Conservation (phyloP, 164 flowering plant genomes). For the Litsea cubeba region DNA sequence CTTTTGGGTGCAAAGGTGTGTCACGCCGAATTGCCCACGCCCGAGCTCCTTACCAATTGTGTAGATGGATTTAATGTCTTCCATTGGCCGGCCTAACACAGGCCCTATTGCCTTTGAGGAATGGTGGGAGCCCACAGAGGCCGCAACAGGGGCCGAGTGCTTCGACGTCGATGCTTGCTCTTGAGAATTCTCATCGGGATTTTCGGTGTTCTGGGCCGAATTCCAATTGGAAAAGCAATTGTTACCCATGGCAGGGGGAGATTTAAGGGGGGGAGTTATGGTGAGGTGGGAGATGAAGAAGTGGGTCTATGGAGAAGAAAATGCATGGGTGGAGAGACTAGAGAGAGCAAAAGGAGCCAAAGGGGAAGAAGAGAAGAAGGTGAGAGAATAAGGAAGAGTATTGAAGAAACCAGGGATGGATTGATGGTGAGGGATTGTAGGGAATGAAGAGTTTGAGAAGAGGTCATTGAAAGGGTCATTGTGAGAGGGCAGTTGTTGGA, state of each 20-base stretch:
- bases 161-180: neutral
- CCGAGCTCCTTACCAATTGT: slow-evolving; percentile 33
- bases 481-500: neutral
- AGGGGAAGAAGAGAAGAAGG: slow-evolving; percentile 9
- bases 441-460: neutral
- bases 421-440: slow-evolving; percentile 15
- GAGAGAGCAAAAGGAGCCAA: neutral
- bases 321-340: neutral
- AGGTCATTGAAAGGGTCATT: slow-evolving; percentile 4
- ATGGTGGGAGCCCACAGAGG: neutral
- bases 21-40: slow-evolving; percentile 35
- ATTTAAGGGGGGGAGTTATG: slow-evolving; percentile 8
- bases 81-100: slow-evolving; percentile 19
- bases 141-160: neutral
- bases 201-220: neutral
- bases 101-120: slow-evolving; percentile 5
- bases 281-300: slow-evolving; percentile 2
- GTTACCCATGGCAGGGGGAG: slow-evolving; percentile 10
- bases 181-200: neutral
- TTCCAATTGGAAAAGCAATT: slow-evolving; percentile 8
- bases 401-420: slow-evolving; percentile 13
- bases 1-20: slow-evolving; percentile 25
- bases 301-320: slow-evolving; percentile 13
- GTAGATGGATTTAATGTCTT: slow-evolving; percentile 14
- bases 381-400: slow-evolving; percentile 21